Conservation (phyloP, 441 rosid species). For the Croton laevigatus region DNA sequence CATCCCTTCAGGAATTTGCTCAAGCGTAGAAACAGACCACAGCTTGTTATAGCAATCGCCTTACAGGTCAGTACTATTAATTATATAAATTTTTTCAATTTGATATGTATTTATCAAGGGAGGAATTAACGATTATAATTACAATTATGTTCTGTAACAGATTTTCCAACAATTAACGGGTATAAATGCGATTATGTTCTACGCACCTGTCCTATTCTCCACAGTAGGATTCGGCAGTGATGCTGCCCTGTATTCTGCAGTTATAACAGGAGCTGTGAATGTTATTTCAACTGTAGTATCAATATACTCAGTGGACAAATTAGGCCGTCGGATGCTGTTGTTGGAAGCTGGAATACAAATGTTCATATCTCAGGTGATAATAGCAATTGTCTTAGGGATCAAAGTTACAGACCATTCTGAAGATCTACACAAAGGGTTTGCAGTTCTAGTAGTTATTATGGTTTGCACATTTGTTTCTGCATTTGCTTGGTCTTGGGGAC, state of each 20-base stretch:
- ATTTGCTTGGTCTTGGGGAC: conserved; percentile 99
- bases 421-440: conserved; percentile 39
- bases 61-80: conserved; percentile 53
- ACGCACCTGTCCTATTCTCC: conserved; percentile 77
- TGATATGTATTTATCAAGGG: not conserved
- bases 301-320: conserved; percentile 76
- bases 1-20: conserved; percentile 86
- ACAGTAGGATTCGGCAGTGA: conserved; percentile 72
- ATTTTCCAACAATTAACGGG: conserved; percentile 91
- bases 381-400: conserved; percentile 67
- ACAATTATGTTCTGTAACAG: conserved; percentile 31
- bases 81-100: not conserved
- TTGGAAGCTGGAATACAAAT: conserved; percentile 87
- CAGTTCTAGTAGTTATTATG: conserved; percentile 66
- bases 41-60: conserved; percentile 71
- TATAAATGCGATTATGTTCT: conserved; percentile 96
- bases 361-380: conserved; percentile 67
- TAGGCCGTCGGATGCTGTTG: conserved; percentile 70
- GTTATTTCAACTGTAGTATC: conserved; percentile 78
- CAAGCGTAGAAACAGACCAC: conserved; percentile 73
- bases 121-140: not conserved
- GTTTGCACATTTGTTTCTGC: conserved; percentile 76
- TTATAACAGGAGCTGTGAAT: conserved; percentile 85
- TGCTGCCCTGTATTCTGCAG: conserved; percentile 86
- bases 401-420: conserved; percentile 63